Evolutionary conservation across 1,284 basidiomycete genomes (phyloP).

Genomic region (Coniferiporia sulphurascens): DNA sequence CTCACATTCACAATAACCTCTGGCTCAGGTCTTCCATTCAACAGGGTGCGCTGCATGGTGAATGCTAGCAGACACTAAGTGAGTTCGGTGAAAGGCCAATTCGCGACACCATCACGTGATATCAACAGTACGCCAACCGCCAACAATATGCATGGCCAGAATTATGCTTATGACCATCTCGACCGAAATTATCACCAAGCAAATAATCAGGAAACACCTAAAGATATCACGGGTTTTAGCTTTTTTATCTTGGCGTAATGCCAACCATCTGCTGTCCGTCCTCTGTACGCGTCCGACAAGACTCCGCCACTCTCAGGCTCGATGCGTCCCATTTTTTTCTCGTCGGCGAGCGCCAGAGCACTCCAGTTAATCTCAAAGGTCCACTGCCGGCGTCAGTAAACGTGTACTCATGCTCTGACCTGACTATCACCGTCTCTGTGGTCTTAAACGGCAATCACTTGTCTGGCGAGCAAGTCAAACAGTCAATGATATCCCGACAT

Average conservation of each 20-base stretch:
- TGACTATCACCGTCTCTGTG: conserved; percentile 52
- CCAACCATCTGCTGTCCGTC: conserved; percentile 7
- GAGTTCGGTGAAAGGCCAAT: no score
- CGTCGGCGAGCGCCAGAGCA: neutral
- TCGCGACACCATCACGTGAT: no score
- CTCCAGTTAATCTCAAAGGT: conserved; percentile 29
- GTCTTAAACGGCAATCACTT: conserved; percentile 40
- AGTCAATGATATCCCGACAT: conserved; percentile 47
- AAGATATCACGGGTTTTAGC: neutral
- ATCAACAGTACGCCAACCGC: no score
- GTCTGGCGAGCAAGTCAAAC: conserved; percentile 34
- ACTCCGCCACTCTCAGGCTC: conserved; percentile 1
- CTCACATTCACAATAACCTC: conserved; percentile 64
- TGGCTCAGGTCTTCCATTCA: conserved; percentile 55
- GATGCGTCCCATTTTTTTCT: conserved; percentile 2
- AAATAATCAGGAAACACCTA: neutral
- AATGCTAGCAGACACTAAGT: no score
- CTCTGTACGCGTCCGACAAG: neutral
- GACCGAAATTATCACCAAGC: neutral
- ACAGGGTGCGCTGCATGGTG: conserved; percentile 12
- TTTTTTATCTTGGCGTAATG: neutral
- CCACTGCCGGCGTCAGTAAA: conserved; percentile 45
- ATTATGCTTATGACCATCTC: no score
- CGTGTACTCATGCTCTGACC: conserved; percentile 44
- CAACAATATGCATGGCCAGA: no score